Evolutionary conservation across 2,329 filamentous ascomycete species (phyloP).

Genomic region (Pezicula neosporulosa): DNA sequence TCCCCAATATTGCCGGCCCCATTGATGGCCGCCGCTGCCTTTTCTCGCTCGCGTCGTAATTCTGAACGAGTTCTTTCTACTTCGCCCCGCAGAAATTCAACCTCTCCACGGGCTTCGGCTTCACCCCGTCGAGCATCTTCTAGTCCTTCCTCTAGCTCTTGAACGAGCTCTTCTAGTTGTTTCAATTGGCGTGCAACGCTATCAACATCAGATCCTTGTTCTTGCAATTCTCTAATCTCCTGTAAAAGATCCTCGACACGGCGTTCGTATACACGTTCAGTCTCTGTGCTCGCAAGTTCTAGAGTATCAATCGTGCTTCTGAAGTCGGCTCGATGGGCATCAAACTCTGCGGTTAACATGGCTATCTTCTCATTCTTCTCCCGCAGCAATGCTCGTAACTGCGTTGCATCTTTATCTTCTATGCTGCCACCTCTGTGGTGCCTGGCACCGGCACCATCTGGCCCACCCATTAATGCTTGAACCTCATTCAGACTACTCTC

Average conservation of each 20-base stretch:
- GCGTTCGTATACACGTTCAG: slow-evolving; percentile 91
- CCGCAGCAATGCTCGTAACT: slow-evolving; percentile 76
- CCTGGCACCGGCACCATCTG: slow-evolving; percentile 43
- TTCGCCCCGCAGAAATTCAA: slow-evolving; percentile 91
- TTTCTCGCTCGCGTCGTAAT: slow-evolving; percentile 82
- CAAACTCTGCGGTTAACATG: slow-evolving; percentile 90
- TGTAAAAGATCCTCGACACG: slow-evolving; percentile 82
- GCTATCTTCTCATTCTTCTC: slow-evolving; percentile 98
- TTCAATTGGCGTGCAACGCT: slow-evolving; percentile 88
- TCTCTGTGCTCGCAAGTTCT: slow-evolving; percentile 93
- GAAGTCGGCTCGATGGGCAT: slow-evolving; percentile 92
- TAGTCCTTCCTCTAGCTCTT: slow-evolving; percentile 92
- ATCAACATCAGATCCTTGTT: slow-evolving; percentile 84
- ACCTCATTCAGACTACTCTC: slow-evolving; percentile 83
- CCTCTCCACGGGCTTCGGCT: slow-evolving; percentile 91
- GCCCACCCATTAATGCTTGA: slow-evolving; percentile 62
- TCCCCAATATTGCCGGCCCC: slow-evolving; percentile 39
- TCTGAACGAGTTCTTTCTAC: slow-evolving; percentile 90
- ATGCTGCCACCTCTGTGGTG: slow-evolving; percentile 41
- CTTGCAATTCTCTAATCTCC: slow-evolving; percentile 79
- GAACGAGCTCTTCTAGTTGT: slow-evolving; percentile 91
- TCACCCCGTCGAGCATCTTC: slow-evolving; percentile 93
- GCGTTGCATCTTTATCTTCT: slow-evolving; percentile 69
- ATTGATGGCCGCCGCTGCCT: slow-evolving; percentile 61
- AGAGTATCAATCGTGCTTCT: slow-evolving; percentile 94